phyloP scores from a whole-genome alignment of 2,329 filamentous ascomycete species.

The Pseudogymnoascus sp. region DNA sequence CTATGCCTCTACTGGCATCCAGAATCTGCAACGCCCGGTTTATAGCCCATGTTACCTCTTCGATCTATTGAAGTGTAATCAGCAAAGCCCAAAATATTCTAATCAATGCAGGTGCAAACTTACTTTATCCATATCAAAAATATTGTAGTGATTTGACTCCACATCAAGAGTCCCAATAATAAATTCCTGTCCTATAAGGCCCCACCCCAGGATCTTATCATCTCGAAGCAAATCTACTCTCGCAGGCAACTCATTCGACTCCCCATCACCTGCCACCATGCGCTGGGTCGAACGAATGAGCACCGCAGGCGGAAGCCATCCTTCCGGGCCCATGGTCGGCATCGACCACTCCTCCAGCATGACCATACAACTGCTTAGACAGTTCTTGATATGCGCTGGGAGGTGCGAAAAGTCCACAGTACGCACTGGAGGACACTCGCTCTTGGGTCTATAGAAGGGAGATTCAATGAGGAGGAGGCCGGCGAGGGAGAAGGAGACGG shows the following conservation, averaged over 20 bases:
- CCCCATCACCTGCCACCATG: background rate
- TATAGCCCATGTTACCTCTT: background rate
- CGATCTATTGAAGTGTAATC: background rate
- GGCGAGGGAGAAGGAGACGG: background rate
- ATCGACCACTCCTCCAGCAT: background rate
- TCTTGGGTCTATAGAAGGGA: background rate
- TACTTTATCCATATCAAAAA: background rate
- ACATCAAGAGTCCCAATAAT: constrained; percentile 4
- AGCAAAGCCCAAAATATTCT: background rate
- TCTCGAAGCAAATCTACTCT: background rate
- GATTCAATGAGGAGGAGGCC: background rate
- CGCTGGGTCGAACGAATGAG: constrained; percentile 1
- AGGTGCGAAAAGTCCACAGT: background rate
- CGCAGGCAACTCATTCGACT: background rate
- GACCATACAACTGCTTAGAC: background rate
- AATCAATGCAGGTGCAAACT: background rate
- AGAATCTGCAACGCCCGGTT: background rate
- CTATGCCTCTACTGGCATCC: background rate
- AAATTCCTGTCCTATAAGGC: background rate
- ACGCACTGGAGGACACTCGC: background rate
- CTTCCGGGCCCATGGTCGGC: background rate
- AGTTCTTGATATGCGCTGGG: background rate
- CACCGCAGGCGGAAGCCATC: background rate
- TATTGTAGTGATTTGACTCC: background rate
- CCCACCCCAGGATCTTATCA: background rate